Conservation (phyloP, 1,284 basidiomycete genomes). For the Leccinum variabile region DNA sequence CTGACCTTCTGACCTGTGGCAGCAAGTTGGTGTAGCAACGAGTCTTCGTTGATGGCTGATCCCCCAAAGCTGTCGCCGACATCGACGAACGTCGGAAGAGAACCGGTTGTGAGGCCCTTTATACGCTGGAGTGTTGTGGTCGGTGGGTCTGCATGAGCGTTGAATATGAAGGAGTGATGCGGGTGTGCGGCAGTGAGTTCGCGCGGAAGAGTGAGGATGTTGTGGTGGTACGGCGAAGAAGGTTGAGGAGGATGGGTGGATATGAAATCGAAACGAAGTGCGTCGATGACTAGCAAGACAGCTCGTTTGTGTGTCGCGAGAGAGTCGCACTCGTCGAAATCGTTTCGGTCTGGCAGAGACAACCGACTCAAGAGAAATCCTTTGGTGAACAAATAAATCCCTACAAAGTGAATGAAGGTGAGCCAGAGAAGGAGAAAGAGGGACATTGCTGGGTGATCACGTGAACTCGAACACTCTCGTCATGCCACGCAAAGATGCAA, state of each 20-base stretch:
- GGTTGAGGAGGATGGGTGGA: constrained; percentile 66
- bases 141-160: constrained; percentile 91
- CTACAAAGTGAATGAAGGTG: constrained; percentile 57
- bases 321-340: constrained; percentile 43
- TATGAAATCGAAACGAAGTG: constrained; percentile 94
- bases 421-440: constrained; percentile 54
- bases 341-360: constrained; percentile 63
- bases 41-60: constrained; percentile 86
- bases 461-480: background rate
- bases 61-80: constrained; percentile 91
- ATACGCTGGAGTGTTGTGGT: constrained; percentile 95
- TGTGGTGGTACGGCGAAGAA: constrained; percentile 74
- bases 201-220: constrained; percentile 77
- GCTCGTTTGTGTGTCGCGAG: constrained; percentile 75
- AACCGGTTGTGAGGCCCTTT: constrained; percentile 94
- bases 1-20: constrained; percentile 59
- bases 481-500: constrained; percentile 66
- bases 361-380: constrained; percentile 88
- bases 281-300: constrained; percentile 88
- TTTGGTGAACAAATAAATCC: constrained; percentile 79
- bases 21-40: constrained; percentile 62
- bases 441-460: constrained; percentile 16
- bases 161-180: constrained; percentile 78
- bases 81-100: constrained; percentile 95
- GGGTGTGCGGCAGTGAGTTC: constrained; percentile 67